A percentile compares a stretch with the other conserved stretches of the same genome.
phyloP scores from a whole-genome alignment of 352 stramenopile genomes.

The Elongisporangium undulatum region DNA sequence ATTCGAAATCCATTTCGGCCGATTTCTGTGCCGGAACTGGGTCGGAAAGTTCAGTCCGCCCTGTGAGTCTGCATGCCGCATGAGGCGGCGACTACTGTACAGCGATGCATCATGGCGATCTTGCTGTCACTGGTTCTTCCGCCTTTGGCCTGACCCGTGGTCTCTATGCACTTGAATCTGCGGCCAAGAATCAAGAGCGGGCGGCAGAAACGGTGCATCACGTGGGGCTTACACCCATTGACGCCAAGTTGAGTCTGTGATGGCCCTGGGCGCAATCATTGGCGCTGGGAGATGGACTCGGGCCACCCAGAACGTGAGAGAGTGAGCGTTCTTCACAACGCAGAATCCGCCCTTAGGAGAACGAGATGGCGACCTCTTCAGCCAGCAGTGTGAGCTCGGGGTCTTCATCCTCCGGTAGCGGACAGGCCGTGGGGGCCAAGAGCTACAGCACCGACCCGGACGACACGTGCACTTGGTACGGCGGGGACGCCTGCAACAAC shows the following conservation, averaged over 20 bases:
- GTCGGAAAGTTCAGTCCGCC: neutral
- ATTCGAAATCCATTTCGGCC: too few relatives aligned
- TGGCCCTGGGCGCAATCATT: neutral
- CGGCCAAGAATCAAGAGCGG: neutral
- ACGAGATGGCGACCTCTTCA: neutral
- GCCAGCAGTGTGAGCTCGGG: neutral
- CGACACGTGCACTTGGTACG: constrained; percentile 22
- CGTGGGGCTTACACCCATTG: too few relatives aligned
- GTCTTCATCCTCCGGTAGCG: neutral
- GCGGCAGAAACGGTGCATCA: neutral
- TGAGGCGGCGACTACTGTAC: too few relatives aligned
- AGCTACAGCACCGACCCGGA: constrained; percentile 3
- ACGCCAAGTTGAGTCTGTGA: neutral
- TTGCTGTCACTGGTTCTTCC: neutral
- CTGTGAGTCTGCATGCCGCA: neutral
- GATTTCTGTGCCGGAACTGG: neutral
- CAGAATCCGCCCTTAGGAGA: neutral
- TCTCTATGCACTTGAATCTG: neutral
- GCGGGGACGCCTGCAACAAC: constrained; percentile 5
- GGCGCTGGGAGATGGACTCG: neutral
- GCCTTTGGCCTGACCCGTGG: neutral
- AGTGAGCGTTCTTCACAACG: neutral
- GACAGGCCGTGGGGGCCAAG: neutral
- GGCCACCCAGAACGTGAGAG: neutral
- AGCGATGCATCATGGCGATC: too few relatives aligned